Percentiles rank a stretch among this genome's conserved stretches.
phyloP scores from a whole-genome alignment of 768 basidiomycete genomes.

The Daedaleopsis nitida region DNA sequence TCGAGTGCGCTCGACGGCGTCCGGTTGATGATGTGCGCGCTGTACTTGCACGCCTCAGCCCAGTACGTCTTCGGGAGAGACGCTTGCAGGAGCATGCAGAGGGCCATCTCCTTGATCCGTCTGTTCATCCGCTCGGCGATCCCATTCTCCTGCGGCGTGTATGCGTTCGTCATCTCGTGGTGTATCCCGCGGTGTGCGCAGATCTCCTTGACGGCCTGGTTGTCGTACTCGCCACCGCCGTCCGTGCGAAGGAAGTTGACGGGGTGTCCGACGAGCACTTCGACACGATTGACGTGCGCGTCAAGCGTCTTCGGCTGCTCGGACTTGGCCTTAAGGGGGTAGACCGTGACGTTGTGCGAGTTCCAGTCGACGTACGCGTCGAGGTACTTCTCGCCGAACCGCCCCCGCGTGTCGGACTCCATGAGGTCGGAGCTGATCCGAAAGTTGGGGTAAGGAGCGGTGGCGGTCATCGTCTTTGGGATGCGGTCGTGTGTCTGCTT shows the following conservation, averaged over 20 bases:
- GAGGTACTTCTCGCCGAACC: slow-evolving; percentile 1
- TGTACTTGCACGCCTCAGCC: too few relatives aligned
- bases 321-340: neutral
- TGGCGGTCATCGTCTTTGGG: slow-evolving; percentile 8
- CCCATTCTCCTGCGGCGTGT: too few relatives aligned
- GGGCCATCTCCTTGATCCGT: too few relatives aligned
- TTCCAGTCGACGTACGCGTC: neutral
- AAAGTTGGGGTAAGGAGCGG: slow-evolving; percentile 1
- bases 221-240: slow-evolving; percentile 29
- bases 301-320: slow-evolving; percentile 15
- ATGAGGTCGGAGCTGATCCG: slow-evolving; percentile 6
- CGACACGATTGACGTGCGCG: slow-evolving; percentile 11
- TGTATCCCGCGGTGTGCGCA: slow-evolving; percentile 19
- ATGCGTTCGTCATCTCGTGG: too few relatives aligned
- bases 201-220: slow-evolving; percentile 1
- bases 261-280: slow-evolving; percentile 16
- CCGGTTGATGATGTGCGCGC: too few relatives aligned
- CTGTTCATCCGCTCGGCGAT: too few relatives aligned
- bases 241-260: slow-evolving; percentile 23
- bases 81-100: too few relatives aligned
- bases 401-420: neutral
- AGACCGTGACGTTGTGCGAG: neutral
- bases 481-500: slow-evolving; percentile 25
- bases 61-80: too few relatives aligned
- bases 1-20: too few relatives aligned